Evolutionary conservation across 352 stramenopile genomes (phyloP), one percentile per base, ranked within the genome.

Genomic region (Phytophthora ramorum): DNA sequence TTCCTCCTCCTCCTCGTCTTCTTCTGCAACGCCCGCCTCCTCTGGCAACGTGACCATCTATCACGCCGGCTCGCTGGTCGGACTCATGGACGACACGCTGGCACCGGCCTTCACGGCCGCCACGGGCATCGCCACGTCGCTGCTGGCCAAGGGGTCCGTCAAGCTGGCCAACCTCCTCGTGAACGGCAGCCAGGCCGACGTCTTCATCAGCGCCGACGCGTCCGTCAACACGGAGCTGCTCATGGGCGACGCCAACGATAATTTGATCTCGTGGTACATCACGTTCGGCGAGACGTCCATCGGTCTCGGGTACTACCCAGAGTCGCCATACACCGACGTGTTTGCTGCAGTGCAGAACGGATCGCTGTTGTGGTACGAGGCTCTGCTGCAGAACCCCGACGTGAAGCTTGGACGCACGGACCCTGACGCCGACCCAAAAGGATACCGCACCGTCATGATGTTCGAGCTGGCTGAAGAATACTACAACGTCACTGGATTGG

Each of bases 361-460:
- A 14, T 76, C 68, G 47, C 40, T 76, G 56, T 48, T 55, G 10
- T 76, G 68, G 68, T 76, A 76, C 53, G 63, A 76, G 7, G 68
- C 68, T 7, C 26, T 76, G 26, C 52, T 69, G 43, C 46, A 73
- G 35, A 76, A 73, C 43, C 52, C 68, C 5, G 40, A 62, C 63
- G 58, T 76, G 58, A 76, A 76, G 37, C 50, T 76, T 10, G 68
- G 68, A 24, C 68, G 68, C 22, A 70, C 68, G 3, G 68, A 76
- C 63, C 68, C 68, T 1, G 68, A 76, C 30, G 63, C 48, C 16
- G 68, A 73, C 63, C 68, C 68, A 34, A 76, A 76, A 22, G 68
- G 68, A 30, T 76, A 76, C 53, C 68, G 68, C 24, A 73, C 63
- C 35, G 58, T 76, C 63, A 76, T 76, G 61, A 76, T 76, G 68